A percentile compares a stretch with the other conserved stretches of the same genome.
These are phyloP conservation scores for Candida nanaspora DNA, from an alignment of 805 yeast genomes.

Conservation along the genomic window DNA sequence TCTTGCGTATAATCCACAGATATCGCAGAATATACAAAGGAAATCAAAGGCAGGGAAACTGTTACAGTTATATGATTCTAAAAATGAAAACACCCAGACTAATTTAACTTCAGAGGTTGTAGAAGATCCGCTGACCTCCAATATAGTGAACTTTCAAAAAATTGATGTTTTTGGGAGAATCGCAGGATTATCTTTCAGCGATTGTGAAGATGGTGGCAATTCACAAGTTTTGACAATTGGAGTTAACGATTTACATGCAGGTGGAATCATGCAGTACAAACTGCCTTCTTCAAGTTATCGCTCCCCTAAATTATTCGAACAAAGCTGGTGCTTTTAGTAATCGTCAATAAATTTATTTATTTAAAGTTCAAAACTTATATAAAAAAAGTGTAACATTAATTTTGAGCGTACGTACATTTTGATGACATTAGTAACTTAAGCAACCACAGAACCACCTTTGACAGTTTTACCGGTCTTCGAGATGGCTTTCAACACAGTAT, in stretches of 20 bases:
- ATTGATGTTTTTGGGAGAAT: slow-evolving; percentile 53
- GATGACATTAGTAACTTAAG: slow-evolving; percentile 19
- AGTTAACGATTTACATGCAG: slow-evolving; percentile 45
- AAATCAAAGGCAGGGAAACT: not conserved
- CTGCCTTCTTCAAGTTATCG: slow-evolving; percentile 5
- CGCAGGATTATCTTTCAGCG: slow-evolving; percentile 44
- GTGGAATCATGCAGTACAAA: slow-evolving; percentile 48
- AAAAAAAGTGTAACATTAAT: not conserved
- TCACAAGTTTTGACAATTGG: slow-evolving; percentile 48
- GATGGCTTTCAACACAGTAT: slow-evolving; percentile 73
- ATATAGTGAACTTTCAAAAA: slow-evolving; percentile 27
- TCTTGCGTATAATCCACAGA: slow-evolving; percentile 3
- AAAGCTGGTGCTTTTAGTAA: slow-evolving; percentile 27
- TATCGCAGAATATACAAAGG: not conserved
- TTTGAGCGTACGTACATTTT: too few species aligned
- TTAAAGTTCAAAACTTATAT: too few species aligned
- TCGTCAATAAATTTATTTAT: not conserved
- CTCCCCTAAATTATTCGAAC: slow-evolving; percentile 18
- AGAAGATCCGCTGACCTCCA: too few species aligned
- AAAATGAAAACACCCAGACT: too few species aligned
- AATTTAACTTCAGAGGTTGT: too few species aligned
- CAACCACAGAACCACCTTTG: slow-evolving; percentile 51
- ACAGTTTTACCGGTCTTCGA: slow-evolving; percentile 89
- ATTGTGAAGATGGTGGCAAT: slow-evolving; percentile 29
- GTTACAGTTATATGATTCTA: too few species aligned